Base-by-base conservation (phyloP, 2,329 filamentous ascomycete genomes). In the Coniochaeta pulveracea region DNA sequence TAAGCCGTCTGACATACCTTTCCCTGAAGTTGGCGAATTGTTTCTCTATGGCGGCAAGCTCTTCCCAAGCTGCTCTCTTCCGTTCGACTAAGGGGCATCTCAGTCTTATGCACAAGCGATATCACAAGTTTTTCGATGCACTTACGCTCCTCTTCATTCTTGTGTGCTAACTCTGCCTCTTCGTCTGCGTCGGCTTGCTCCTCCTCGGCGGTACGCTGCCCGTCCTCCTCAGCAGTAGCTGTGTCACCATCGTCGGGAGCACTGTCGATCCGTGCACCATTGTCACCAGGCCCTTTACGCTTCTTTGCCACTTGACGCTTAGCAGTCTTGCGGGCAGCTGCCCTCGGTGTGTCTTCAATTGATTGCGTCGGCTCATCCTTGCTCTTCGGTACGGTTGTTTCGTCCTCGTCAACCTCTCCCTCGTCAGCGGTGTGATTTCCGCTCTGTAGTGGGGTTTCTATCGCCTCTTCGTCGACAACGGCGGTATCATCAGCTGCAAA, bases 11-110 rank as follows among this genome's bases (percentile, higher is more conserved):
- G 30, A 57, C 67, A 46, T 52, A 83, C 79, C 76, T 79, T 42
- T 86, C 86, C 47, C 86, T 75, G 49, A 96, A 84, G 12, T 81
- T 72, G 38, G 80, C 76, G 58, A 98, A 98, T 50, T 91, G 84
- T 53, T 81, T 81, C 52, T 96, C 89, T 26, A 98, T 81, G 12
- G 74, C 72, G 12, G 75, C 69, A 46, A 95, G 70, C 43, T 85
- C 76, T 36, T 86, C 83, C 50, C 88, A 79, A 0, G 88, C 88
- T 21, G 73, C 72, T 49, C 77, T 78, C 59, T 89, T 91, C 50
- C 76, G 78, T 47, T 83, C 74, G 43, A 83, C 84, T 89, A 47
- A n/a, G n/a, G n/a, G n/a, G n/a, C n/a, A n/a, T n/a, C n/a, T n/a
- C n/a, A n/a, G n/a, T n/a, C n/a, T n/a, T n/a, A n/a, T n/a, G n/a